Percentiles rank a stretch among this genome's conserved stretches.
These are phyloP conservation scores for Yamadazyma jaroonii DNA, from an alignment of 1,139 yeast genomes.

Conservation along the genomic window DNA sequence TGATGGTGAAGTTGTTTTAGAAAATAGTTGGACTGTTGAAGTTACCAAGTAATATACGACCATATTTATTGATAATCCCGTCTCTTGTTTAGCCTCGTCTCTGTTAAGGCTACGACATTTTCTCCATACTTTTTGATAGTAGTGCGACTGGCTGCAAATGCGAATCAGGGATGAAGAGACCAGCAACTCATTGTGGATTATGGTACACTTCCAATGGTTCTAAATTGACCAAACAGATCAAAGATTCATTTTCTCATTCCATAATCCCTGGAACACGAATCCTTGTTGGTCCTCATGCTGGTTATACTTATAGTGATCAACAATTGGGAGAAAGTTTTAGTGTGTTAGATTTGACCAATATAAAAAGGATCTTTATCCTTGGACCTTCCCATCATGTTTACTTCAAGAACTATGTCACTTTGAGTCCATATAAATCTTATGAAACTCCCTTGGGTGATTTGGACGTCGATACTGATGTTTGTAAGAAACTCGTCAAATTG, in stretches of 20 bases:
- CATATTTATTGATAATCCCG: background rate
- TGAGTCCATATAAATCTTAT: conserved; percentile 54
- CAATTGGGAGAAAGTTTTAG: conserved; percentile 77
- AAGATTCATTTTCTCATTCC: conserved; percentile 40
- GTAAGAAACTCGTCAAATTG: conserved; percentile 4
- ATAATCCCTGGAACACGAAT: conserved; percentile 60
- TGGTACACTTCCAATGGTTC: conserved; percentile 67
- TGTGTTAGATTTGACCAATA: conserved; percentile 59
- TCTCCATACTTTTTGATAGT: background rate
- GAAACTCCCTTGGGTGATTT: conserved; percentile 83
- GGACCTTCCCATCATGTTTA: conserved; percentile 97
- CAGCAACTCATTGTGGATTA: conserved; percentile 9
- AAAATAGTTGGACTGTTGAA: conserved; percentile 35
- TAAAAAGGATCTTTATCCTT: conserved; percentile 67
- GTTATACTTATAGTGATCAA: conserved; percentile 77
- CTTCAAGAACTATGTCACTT: conserved; percentile 56
- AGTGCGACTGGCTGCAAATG: background rate
- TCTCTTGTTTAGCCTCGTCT: too few species aligned
- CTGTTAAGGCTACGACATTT: too few species aligned
- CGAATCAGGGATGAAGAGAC: conserved; percentile 8
- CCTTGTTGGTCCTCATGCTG: conserved; percentile 78
- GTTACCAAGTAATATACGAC: conserved; percentile 25
- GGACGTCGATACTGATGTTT: conserved; percentile 48
- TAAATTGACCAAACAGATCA: conserved; percentile 47
- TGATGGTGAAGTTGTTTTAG: conserved; percentile 27